Percentiles rank a stretch among this genome's conserved stretches.
These are phyloP conservation scores for Microbotryum intermedium DNA, from an alignment of 1,284 basidiomycete genomes.

Conservation along the genomic window DNA sequence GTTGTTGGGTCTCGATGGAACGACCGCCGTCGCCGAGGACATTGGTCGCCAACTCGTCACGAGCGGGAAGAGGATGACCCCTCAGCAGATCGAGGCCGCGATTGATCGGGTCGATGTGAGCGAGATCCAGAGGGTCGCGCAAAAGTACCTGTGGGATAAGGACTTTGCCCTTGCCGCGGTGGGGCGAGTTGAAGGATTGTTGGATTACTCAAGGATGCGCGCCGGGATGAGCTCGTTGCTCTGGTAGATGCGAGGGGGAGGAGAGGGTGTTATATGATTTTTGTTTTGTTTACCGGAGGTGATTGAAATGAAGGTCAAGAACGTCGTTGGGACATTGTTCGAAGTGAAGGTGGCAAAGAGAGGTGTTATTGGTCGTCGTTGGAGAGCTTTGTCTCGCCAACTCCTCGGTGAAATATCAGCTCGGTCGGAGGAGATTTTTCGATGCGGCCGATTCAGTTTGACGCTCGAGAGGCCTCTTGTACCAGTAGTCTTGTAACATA, in stretches of 20 bases:
- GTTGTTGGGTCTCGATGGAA: constrained; percentile 83
- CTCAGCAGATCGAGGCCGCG: constrained; percentile 86
- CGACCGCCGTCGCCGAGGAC: constrained; percentile 94
- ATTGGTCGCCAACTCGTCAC: constrained; percentile 96
- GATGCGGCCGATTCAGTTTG: no score
- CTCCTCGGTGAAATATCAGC: no score
- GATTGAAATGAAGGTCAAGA: no score
- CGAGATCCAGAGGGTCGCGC: constrained; percentile 91
- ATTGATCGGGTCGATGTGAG: constrained; percentile 78
- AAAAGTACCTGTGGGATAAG: constrained; percentile 95
- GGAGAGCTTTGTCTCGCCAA: no score
- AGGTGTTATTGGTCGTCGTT: no score
- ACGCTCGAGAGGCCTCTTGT: no score
- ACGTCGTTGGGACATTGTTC: no score
- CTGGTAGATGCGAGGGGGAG: constrained; percentile 31
- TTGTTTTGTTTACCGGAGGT: no score
- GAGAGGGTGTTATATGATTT: no score
- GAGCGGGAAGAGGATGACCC: constrained; percentile 75
- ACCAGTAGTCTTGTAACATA: no score
- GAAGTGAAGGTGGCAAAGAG: no score
- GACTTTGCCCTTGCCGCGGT: constrained; percentile 75
- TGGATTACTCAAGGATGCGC: constrained; percentile 34
- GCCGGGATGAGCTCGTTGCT: constrained; percentile 38
- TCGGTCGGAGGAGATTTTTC: no score
- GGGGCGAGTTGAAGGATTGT: constrained; percentile 79